Conservation (phyloP, 768 basidiomycete species). For the Pleurotus citrinopileatus region DNA sequence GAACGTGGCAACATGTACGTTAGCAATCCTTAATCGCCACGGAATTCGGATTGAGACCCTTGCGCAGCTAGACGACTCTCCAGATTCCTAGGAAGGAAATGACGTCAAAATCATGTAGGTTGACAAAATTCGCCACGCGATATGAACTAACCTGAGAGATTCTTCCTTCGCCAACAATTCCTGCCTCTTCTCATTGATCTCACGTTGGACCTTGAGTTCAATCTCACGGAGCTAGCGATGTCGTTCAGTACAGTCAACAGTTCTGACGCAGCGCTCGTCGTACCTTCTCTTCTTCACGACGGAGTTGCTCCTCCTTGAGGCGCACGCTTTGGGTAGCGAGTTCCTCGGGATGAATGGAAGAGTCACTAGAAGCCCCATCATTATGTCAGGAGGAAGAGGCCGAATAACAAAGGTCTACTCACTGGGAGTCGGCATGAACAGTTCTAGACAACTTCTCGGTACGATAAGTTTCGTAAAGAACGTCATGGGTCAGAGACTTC, state of each 20-base stretch:
- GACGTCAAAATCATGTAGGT: background rate
- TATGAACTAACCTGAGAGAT: slow-evolving; percentile 65
- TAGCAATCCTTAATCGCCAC: slow-evolving; percentile 47
- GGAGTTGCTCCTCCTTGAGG: slow-evolving; percentile 98
- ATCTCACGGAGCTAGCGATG: slow-evolving; percentile 81
- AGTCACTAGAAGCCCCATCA: slow-evolving; percentile 54
- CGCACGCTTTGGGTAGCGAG: slow-evolving; percentile 95
- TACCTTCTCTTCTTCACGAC: slow-evolving; percentile 95
- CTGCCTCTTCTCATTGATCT: slow-evolving; percentile 97
- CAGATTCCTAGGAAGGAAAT: slow-evolving; percentile 55
- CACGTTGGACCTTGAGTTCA: slow-evolving; percentile 95
- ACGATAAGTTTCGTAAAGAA: slow-evolving; percentile 95
- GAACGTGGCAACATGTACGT: slow-evolving; percentile 7
- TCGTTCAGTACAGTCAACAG: background rate
- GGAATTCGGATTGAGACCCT: slow-evolving; percentile 79
- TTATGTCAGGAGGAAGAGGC: slow-evolving; percentile 21
- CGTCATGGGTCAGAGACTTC: slow-evolving; percentile 91
- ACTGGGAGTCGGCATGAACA: slow-evolving; percentile 78
- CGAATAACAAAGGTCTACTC: slow-evolving; percentile 21
- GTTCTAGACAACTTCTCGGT: slow-evolving; percentile 95
- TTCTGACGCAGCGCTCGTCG: slow-evolving; percentile 1
- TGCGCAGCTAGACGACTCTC: slow-evolving; percentile 90
- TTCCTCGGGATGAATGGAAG: slow-evolving; percentile 93
- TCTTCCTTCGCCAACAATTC: slow-evolving; percentile 96
- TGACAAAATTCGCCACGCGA: background rate